Percentiles rank a stretch among this genome's conserved stretches.
phyloP scores from a whole-genome alignment of 768 basidiomycete genomes.

The Mycena galopus region DNA sequence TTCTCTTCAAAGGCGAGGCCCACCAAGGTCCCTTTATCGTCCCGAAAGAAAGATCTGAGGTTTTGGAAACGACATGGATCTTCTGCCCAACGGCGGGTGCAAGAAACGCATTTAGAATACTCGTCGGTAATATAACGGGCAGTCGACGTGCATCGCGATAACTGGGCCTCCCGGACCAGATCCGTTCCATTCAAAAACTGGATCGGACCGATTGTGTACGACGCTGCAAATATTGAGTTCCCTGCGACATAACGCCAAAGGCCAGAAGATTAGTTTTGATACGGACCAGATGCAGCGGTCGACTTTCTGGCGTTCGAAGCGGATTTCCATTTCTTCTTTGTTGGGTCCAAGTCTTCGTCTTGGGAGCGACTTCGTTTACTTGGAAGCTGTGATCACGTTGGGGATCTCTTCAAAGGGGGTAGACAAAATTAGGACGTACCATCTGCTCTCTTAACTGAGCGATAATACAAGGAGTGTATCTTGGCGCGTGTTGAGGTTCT shows the following conservation, averaged over 20 bases:
- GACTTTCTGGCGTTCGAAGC: too few species aligned
- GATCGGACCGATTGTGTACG: constrained; percentile 17
- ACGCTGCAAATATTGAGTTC: constrained; percentile 28
- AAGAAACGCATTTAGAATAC: constrained; percentile 86
- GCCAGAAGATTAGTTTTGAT: not conserved
- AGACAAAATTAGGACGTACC: too few species aligned
- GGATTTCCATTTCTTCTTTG: constrained; percentile 28
- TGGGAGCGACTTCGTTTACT: constrained; percentile 22
- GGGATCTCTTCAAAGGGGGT: constrained; percentile 28
- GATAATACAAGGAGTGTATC: constrained; percentile 70
- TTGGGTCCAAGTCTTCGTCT: constrained; percentile 26
- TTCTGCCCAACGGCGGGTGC: constrained; percentile 89
- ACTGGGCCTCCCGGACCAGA: constrained; percentile 73
- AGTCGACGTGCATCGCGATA: constrained; percentile 89
- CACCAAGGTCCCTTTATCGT: constrained; percentile 67
- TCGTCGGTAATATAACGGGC: constrained; percentile 77
- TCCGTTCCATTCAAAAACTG: constrained; percentile 39
- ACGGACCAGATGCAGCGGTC: constrained; percentile 13
- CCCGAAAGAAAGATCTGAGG: constrained; percentile 84
- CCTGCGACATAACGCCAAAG: not conserved
- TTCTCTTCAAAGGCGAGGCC: constrained; percentile 80
- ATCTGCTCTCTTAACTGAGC: constrained; percentile 64
- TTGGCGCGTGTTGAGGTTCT: constrained; percentile 67
- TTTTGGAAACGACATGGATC: constrained; percentile 90
- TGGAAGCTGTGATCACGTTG: constrained; percentile 12